A percentile compares a stretch with the other conserved stretches of the same genome.
phyloP scores from a whole-genome alignment of 352 stramenopile species.

The Globisporangium canariense region DNA sequence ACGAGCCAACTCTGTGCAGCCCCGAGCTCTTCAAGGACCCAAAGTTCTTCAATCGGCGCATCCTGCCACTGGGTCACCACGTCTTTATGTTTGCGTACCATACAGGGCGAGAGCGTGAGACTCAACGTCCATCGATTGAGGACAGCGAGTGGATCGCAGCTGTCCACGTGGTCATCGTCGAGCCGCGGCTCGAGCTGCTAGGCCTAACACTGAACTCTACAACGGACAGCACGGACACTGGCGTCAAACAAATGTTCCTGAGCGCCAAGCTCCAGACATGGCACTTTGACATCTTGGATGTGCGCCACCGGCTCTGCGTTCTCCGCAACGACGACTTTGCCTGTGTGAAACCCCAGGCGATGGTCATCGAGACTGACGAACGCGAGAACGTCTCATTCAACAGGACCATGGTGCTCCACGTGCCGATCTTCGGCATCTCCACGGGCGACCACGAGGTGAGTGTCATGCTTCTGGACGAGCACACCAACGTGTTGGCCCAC shows the following conservation, averaged over 20 bases:
- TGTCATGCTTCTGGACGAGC: conserved; percentile 42
- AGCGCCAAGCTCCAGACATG: conserved; percentile 32
- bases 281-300: conserved; percentile 41
- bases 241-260: conserved; percentile 11
- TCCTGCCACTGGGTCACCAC: conserved; percentile 29
- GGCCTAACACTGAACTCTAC: conserved; percentile 15
- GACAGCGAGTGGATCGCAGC: conserved; percentile 31
- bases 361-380: conserved; percentile 24
- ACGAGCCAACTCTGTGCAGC: conserved; percentile 24
- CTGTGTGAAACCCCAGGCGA: conserved; percentile 28
- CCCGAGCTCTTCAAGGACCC: conserved; percentile 28
- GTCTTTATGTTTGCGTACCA: conserved; percentile 33
- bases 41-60: conserved; percentile 28
- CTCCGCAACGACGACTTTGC: conserved; percentile 42
- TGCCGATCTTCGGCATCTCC: conserved; percentile 29
- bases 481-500: conserved; percentile 37
- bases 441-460: conserved; percentile 28
- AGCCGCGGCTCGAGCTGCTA: conserved; percentile 29
- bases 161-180: conserved; percentile 34
- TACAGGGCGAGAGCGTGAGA: background rate
- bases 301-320: conserved; percentile 36
- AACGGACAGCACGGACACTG: background rate
- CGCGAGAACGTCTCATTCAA: conserved; percentile 15
- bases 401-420: conserved; percentile 27
- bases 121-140: background rate